Evolutionary conservation across 2,329 filamentous ascomycete species (phyloP).

Genomic region (Neonectria coccinea): DNA sequence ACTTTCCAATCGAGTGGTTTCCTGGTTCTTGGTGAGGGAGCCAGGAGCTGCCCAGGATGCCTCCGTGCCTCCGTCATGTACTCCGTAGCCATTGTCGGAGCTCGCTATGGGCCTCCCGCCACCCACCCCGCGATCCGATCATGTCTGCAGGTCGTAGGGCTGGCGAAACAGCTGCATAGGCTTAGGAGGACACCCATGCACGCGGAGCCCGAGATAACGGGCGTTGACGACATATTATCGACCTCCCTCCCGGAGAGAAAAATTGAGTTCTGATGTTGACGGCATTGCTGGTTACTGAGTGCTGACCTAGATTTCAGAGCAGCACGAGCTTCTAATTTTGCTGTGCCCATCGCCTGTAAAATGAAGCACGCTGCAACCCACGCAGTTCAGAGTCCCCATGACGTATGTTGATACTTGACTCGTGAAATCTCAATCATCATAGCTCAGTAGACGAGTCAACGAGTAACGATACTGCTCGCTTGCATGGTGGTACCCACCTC

Average conservation of each 20-base stretch:
- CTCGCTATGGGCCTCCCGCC: conserved; percentile 8
- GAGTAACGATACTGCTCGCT: not conserved
- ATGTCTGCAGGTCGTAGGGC: conserved; percentile 22
- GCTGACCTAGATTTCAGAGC: not conserved
- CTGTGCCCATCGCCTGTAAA: not conserved
- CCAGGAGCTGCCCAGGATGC: conserved; percentile 2
- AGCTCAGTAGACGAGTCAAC: not conserved
- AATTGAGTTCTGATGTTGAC: conserved; percentile 25
- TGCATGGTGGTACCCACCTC: not conserved
- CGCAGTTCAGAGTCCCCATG: conserved; percentile 2
- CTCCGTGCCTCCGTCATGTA: not conserved
- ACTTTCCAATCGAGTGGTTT: not conserved
- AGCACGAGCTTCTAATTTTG: not conserved
- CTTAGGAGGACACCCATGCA: conserved; percentile 7
- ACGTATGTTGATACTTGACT: not conserved
- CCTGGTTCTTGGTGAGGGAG: conserved; percentile 21
- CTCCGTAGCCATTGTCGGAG: conserved; percentile 2
- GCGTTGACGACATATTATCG: conserved; percentile 1
- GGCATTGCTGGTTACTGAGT: not conserved
- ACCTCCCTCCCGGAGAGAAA: conserved; percentile 7
- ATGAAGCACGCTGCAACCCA: not conserved
- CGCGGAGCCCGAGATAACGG: conserved; percentile 17
- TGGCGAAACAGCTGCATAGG: conserved; percentile 21
- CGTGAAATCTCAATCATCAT: conserved; percentile 3
- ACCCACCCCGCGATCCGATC: conserved; percentile 22